Evolutionary conservation across 345 rosid genomes (phyloP), one percentile per base, ranked within the genome.

Genomic region (Arabidopsis suecica): DNA sequence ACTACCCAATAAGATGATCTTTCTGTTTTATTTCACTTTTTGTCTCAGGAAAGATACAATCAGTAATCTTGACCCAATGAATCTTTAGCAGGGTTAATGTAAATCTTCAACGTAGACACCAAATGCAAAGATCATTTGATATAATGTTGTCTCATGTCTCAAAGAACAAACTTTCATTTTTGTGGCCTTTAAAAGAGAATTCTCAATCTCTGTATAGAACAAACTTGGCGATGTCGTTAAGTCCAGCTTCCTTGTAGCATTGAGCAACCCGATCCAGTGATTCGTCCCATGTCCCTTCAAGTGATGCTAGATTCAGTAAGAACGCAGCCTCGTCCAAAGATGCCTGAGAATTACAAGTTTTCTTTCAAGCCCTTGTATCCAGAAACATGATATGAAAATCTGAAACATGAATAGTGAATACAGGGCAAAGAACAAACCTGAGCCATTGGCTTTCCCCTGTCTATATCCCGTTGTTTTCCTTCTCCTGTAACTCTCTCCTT

Each of bases 231-330:
- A 89, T 81, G 68, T 88, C 86, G 12, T 67, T 47, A 28, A 91
- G 87, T 67, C 98, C 97, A 38, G 92, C 96, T 74, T 91, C 85
- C 37, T 73, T 81, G 36, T 91, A 93, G 65, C 91, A 89, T 56
- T 86, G 87, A 38, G 88, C 89, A 49, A 89, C 78, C 28, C 76
- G 86, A 47, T 86, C 89, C 62, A 83, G 72, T 44, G 76, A 76
- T 25, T 87, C 84, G 68, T 81, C 91, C 97, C 98, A 91, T 50
- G 83, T 88, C 75, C 97, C 97, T 63, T 91, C 93, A 25, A 93
- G 82, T 34, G 97, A 91, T 48, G 93, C 91, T 80, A 93, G 84
- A 83, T 91, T 91, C 82, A 93, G 37, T 77, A 93, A 79, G 82
- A 88, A 88, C 3, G 90, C 91, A 51, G 94, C 96, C 71, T 83